These are phyloP conservation scores for Trichomonas tenax DNA, from an alignment of 208 protist species.

Conservation along the genomic window DNA sequence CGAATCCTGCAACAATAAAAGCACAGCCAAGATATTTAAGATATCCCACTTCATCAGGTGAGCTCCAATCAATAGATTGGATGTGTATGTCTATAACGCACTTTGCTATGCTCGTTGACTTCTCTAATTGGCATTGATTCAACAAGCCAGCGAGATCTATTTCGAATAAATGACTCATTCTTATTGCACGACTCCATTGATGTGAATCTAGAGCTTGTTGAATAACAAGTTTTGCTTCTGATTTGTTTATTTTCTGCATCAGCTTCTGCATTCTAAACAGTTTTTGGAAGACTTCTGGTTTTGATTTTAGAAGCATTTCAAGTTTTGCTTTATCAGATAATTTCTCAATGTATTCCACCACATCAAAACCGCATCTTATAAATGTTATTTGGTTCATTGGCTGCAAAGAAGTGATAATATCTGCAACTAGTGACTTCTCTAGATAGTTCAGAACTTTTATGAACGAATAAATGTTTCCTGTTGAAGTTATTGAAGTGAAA, in stretches of 20 bases:
- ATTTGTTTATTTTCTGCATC: background rate
- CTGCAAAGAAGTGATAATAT: background rate
- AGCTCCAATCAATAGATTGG: background rate
- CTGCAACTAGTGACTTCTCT: background rate
- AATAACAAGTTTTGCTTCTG: background rate
- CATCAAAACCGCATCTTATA: background rate
- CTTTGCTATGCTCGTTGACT: background rate
- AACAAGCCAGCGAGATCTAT: background rate
- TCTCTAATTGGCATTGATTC: background rate
- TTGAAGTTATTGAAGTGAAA: background rate
- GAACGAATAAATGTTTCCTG: background rate
- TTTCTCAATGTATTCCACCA: background rate
- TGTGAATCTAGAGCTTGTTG: background rate
- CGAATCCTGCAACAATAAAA: background rate
- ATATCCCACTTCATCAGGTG: background rate
- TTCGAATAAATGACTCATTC: background rate
- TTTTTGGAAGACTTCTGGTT: background rate
- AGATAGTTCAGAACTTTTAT: background rate
- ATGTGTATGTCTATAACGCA: background rate
- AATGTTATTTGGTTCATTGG: background rate
- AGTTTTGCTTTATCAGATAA: background rate
- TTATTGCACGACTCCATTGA: background rate
- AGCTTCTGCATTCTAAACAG: background rate
- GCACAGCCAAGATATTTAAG: background rate
- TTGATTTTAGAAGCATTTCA: background rate